Conservation (phyloP, 2,329 filamentous ascomycete species). For the Atkinsonella texensis region DNA sequence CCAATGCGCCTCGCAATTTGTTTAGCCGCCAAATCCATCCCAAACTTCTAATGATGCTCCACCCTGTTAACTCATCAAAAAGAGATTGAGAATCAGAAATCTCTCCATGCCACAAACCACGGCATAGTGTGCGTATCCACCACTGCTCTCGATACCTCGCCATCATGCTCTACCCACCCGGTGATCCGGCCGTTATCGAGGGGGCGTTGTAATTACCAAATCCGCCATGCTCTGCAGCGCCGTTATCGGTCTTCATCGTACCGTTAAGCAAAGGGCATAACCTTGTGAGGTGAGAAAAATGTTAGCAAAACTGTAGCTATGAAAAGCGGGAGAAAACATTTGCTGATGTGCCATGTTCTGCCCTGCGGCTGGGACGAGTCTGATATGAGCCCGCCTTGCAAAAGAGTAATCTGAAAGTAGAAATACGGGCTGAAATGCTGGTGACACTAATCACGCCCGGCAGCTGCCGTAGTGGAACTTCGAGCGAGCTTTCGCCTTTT, state of each 20-base stretch:
- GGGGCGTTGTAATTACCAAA: conserved; percentile 43
- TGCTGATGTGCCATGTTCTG: neutral
- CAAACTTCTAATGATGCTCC: too few species aligned
- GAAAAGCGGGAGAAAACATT: neutral
- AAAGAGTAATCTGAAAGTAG: neutral
- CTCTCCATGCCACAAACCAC: neutral
- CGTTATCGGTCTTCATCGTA: conserved; percentile 53
- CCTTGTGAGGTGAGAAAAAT: conserved; percentile 30
- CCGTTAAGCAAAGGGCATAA: conserved; percentile 80
- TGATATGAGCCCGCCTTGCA: neutral
- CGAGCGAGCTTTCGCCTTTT: conserved; percentile 11
- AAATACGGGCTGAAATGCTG: neutral
- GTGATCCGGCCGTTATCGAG: conserved; percentile 21
- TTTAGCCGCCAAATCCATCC: too few species aligned
- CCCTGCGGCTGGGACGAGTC: neutral
- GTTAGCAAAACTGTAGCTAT: conserved; percentile 9
- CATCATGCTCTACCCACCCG: conserved; percentile 6
- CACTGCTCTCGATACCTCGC: neutral
- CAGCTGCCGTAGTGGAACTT: conserved; percentile 12
- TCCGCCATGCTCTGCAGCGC: conserved; percentile 42
- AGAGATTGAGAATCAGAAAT: too few species aligned
- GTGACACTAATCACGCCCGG: conserved; percentile 11
- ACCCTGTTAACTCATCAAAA: too few species aligned
- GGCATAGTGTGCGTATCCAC: neutral
- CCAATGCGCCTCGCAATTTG: neutral